phyloP scores from a whole-genome alignment of 345 rosid species.

The Populus tremula region DNA sequence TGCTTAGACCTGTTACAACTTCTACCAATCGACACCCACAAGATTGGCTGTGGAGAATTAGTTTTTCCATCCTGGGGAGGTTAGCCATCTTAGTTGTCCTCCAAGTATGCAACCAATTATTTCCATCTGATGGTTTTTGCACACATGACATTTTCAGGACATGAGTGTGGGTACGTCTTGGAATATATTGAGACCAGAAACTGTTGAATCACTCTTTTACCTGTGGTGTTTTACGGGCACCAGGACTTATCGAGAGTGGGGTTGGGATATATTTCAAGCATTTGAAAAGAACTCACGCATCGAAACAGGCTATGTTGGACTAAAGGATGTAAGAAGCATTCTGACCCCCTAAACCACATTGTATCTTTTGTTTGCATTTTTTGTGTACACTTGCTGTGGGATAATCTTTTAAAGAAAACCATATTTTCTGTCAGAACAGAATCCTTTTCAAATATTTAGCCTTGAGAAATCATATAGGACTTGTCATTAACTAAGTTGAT shows the following conservation, averaged over 20 bases:
- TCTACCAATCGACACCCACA: constrained; percentile 87
- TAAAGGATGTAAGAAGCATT: constrained; percentile 67
- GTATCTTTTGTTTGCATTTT: background rate
- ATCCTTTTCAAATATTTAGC: background rate
- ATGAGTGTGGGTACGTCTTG: constrained; percentile 96
- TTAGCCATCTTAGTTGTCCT: constrained; percentile 13
- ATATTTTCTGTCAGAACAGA: background rate
- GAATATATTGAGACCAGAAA: constrained; percentile 96
- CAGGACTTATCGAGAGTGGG: constrained; percentile 95
- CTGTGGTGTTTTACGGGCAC: constrained; percentile 96
- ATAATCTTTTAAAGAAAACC: background rate
- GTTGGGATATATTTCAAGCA: constrained; percentile 95
- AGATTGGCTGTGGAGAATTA: constrained; percentile 97
- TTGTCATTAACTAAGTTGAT: background rate
- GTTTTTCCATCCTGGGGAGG: constrained; percentile 75
- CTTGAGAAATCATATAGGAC: background rate
- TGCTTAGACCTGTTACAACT: constrained; percentile 97
- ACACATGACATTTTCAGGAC: constrained; percentile 49
- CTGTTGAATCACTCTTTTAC: constrained; percentile 90
- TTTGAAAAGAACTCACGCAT: constrained; percentile 87
- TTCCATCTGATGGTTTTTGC: background rate
- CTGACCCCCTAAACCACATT: background rate
- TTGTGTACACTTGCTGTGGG: background rate
- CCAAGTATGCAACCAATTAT: background rate
- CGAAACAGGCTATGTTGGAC: constrained; percentile 88